Evolutionary conservation across 768 basidiomycete species (phyloP), one percentile per base, ranked within the genome.

Genomic region (Piloderma croceum): DNA sequence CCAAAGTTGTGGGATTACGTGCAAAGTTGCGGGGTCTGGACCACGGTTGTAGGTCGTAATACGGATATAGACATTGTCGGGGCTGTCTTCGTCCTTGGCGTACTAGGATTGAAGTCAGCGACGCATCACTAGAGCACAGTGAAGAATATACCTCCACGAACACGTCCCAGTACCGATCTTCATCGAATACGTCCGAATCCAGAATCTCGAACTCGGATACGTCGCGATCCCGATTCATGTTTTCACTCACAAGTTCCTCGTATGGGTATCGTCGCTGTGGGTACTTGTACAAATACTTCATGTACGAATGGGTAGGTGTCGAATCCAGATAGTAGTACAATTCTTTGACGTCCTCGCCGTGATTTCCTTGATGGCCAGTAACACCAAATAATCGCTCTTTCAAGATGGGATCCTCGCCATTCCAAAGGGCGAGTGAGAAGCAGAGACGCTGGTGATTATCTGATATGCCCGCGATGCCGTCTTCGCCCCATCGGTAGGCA

Each of bases 261-360:
- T 99, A 99, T 1, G 96, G 96, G 62, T 76, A 99, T 24, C 74
- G 70, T 52, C 80, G 71, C 60, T 99, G 96, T 10, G 96, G 93
- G 52, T 99, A 99, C 61, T 99, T 99, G 78, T 99, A 99, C 42
- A 97, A 68, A 64, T 90, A 97, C 62, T 99, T 99, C 96, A 99
- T 98, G 74, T 98, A 99, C 5, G 93, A 96, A 56, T 99, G 96
- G 2, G 96, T 97, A 25, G 96, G 96, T 1, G 96, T 97, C 25
- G 90, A 94, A 61, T 98, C 96, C 45, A 99, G 77, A 62, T 99
- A 99, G 60, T 94, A 99, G 63, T 99, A 99, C 21, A 98, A 69
- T 58, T 99, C 96, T 64, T 98, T 98, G 68, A 94, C 92, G 57
- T 99, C 96, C 64, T 99, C 96, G 47, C 96, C 96, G 61, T 99